Conservation (phyloP, 768 basidiomycete genomes). For the Lentinula edodes region DNA sequence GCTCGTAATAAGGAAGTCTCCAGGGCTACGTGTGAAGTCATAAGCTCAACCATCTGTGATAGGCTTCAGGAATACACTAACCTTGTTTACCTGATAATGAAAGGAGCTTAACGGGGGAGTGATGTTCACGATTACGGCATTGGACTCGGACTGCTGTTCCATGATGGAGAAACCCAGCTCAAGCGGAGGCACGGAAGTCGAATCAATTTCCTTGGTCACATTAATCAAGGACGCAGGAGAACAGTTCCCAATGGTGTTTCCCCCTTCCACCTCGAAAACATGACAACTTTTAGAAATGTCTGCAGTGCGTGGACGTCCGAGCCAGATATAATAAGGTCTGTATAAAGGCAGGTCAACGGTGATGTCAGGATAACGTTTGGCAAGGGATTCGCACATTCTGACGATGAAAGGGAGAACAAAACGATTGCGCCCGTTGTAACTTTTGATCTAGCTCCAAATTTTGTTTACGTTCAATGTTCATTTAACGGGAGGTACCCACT, state of each 20-base stretch:
- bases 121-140: constrained; percentile 38
- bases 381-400: constrained; percentile 40
- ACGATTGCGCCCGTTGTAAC: constrained; percentile 67
- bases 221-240: constrained; percentile 30
- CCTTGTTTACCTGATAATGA: constrained; percentile 53
- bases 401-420: constrained; percentile 65
- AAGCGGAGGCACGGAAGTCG: constrained; percentile 26
- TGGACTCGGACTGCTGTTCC: constrained; percentile 14
- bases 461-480: not conserved
- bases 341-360: not conserved
- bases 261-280: constrained; percentile 59
- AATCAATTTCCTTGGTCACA: constrained; percentile 28
- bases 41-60: not conserved
- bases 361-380: not conserved
- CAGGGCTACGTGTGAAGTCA: constrained; percentile 35
- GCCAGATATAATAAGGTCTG: constrained; percentile 71
- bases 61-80: constrained; percentile 15
- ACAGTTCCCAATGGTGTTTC: constrained; percentile 50
- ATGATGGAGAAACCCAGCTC: constrained; percentile 35
- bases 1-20: constrained; percentile 68
- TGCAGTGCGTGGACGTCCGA: constrained; percentile 60
- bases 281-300: constrained; percentile 52
- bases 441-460: constrained; percentile 39
- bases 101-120: constrained; percentile 54
- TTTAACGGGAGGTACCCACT: constrained; percentile 25